Evolutionary conservation across 306 rosid species (phyloP).

Genomic region (Rosa multiflora): DNA sequence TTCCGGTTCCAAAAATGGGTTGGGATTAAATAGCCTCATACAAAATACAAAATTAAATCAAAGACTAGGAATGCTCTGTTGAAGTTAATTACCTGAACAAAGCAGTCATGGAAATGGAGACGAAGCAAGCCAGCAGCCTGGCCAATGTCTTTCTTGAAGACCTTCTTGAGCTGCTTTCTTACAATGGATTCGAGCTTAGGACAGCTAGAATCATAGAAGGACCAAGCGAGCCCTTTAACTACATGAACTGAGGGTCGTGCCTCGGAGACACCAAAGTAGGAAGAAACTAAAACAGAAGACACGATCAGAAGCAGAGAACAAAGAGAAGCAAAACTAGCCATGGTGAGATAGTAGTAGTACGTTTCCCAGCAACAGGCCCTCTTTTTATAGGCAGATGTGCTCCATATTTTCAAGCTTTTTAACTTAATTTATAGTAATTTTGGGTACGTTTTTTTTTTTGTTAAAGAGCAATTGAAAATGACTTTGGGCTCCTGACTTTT

Average conservation of each 20-base stretch:
- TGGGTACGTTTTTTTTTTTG: background rate
- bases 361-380: background rate
- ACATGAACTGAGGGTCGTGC: conserved; percentile 21
- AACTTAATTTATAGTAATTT: background rate
- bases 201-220: conserved; percentile 44
- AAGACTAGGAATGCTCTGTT: background rate
- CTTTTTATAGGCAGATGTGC: conserved; percentile 7
- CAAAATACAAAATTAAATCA: background rate
- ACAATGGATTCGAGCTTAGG: conserved; percentile 50
- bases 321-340: conserved; percentile 19
- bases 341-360: background rate
- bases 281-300: conserved; percentile 19
- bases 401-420: background rate
- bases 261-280: conserved; percentile 15
- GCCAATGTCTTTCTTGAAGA: conserved; percentile 49
- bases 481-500: background rate
- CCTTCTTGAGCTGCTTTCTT: conserved; percentile 51
- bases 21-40: background rate
- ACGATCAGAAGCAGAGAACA: conserved; percentile 20
- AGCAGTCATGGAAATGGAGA: conserved; percentile 78
- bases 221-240: conserved; percentile 49
- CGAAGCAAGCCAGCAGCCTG: conserved; percentile 83
- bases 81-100: conserved; percentile 53
- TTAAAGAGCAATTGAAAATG: background rate
- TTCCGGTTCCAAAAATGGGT: background rate